These are phyloP conservation scores for Cymbidium sinense DNA, from an alignment of 106 monocot genomes.

Conservation along the genomic window DNA sequence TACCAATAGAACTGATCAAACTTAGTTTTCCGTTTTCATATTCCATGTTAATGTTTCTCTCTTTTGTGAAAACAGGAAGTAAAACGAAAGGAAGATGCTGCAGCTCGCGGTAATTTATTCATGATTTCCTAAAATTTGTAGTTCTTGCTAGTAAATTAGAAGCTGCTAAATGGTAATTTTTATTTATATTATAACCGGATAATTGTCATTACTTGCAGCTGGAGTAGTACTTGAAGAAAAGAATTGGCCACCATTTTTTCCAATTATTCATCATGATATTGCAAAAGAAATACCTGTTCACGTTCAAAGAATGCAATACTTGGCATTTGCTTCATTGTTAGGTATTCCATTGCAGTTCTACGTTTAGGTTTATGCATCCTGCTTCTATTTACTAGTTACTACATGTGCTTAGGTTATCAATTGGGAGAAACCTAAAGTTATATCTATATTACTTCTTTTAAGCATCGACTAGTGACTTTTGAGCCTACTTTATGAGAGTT, in stretches of 20 bases:
- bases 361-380: not conserved
- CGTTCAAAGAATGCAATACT: conserved; percentile 73
- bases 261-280: conserved; percentile 89
- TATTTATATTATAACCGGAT: not conserved
- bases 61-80: conserved; percentile 39
- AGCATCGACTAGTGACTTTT: not conserved
- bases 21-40: not conserved
- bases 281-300: conserved; percentile 85
- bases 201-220: conserved; percentile 35
- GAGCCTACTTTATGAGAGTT: not conserved
- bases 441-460: not conserved
- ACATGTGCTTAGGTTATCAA: not conserved
- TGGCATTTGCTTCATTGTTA: conserved; percentile 86
- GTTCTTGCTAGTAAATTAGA: not conserved
- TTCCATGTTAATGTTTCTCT: not conserved
- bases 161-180: not conserved
- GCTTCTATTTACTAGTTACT: not conserved
- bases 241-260: conserved; percentile 93
- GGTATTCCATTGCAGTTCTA: conserved; percentile 31
- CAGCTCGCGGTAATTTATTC: conserved; percentile 45
- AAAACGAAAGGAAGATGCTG: conserved; percentile 81
- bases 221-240: conserved; percentile 82
- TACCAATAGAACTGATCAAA: not conserved
- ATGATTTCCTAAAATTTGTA: not conserved
- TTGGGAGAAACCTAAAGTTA: not conserved